A percentile compares a stretch with the other conserved stretches of the same genome.
phyloP scores from a whole-genome alignment of 208 protist species.

The Leishmania lainsoni region DNA sequence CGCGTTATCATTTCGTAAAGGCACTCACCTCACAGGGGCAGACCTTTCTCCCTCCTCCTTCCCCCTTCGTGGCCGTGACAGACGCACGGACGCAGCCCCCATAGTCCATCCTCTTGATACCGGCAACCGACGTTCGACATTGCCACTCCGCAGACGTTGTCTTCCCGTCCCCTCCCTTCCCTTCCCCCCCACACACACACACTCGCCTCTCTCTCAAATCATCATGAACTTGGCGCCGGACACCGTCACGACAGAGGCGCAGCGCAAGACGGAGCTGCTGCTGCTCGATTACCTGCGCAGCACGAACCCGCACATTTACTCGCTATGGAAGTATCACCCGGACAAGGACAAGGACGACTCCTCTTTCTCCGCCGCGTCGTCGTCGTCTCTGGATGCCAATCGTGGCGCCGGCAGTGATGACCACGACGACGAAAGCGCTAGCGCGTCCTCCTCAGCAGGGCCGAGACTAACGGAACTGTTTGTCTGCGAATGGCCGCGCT shows the following conservation, averaged over 20 bases:
- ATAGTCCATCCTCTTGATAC: not conserved
- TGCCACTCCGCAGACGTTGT: not conserved
- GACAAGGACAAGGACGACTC: slow-evolving; percentile 9
- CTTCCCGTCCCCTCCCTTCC: not conserved
- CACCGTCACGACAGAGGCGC: slow-evolving; percentile 43
- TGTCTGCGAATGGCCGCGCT: slow-evolving; percentile 3
- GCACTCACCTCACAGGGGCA: too few relatives aligned
- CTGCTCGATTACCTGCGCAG: slow-evolving; percentile 52
- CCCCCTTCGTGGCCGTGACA: not conserved
- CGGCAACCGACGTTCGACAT: not conserved
- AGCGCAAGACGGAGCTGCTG: slow-evolving; percentile 64
- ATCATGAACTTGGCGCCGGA: slow-evolving; percentile 32
- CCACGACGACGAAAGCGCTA: not conserved
- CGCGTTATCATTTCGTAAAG: not conserved
- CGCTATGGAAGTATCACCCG: slow-evolving; percentile 49
- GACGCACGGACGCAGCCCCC: not conserved
- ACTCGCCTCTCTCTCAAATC: not conserved
- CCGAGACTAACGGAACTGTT: not conserved
- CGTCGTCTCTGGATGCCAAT: not conserved
- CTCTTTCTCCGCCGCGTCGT: not conserved
- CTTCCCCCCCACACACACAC: not conserved
- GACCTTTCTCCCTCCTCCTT: not conserved
- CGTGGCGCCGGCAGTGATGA: not conserved
- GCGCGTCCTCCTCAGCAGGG: not conserved
- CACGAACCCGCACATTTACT: slow-evolving; percentile 48